Conservation (phyloP, 2,329 filamentous ascomycete species). For the Pestalotiopsis fici region DNA sequence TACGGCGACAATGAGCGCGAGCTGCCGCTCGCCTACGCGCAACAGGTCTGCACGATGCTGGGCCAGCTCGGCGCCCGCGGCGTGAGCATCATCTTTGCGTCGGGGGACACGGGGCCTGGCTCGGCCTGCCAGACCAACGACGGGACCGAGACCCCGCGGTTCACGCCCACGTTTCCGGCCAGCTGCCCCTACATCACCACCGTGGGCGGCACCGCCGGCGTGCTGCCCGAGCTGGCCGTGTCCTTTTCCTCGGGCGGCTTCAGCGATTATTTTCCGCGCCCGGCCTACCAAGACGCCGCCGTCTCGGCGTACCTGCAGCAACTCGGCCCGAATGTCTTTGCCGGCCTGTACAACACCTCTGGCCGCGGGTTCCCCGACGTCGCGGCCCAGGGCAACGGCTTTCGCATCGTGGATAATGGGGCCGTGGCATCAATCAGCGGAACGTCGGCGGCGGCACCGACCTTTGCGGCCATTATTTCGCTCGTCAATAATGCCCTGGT, state of each 20-base stretch:
- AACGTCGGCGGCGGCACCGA: constrained; percentile 59
- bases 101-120: constrained; percentile 28
- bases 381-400: constrained; percentile 49
- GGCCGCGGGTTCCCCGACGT: constrained; percentile 66
- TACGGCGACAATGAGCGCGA: constrained; percentile 71
- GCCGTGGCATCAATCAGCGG: constrained; percentile 34
- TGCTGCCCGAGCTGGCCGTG: constrained; percentile 51
- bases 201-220: constrained; percentile 56
- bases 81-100: constrained; percentile 37
- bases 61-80: constrained; percentile 68
- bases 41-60: constrained; percentile 63
- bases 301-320: constrained; percentile 43
- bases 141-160: constrained; percentile 50
- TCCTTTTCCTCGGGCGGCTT: constrained; percentile 55
- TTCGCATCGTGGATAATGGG: constrained; percentile 28
- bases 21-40: constrained; percentile 60
- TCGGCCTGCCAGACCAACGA: constrained; percentile 53
- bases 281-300: constrained; percentile 45
- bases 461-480: constrained; percentile 63
- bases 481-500: constrained; percentile 66
- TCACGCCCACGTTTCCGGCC: constrained; percentile 56
- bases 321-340: constrained; percentile 34
- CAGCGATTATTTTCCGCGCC: constrained; percentile 45
- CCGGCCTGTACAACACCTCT: constrained; percentile 40
- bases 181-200: constrained; percentile 59